Evolutionary conservation across 371 early-diverging fungal genomes (phyloP).

Genomic region (Polyrhizophydium stewartii): DNA sequence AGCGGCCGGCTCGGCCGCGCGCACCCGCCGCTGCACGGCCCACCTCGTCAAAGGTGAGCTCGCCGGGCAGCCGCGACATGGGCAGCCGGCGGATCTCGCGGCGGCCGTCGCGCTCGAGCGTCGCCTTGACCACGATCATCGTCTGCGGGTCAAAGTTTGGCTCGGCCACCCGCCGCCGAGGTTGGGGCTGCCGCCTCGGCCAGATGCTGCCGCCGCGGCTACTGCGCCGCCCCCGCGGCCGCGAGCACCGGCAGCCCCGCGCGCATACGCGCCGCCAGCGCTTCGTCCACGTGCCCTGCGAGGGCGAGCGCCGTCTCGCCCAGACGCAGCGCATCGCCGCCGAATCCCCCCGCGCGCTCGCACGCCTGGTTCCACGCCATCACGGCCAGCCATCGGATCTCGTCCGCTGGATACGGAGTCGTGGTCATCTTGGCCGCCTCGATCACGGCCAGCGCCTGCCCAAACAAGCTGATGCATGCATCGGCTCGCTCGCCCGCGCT

Average conservation of each 20-base stretch:
- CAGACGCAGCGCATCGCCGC: neutral
- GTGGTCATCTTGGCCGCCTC: neutral
- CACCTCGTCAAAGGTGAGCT: slow-evolving; percentile 13
- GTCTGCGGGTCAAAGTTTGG: neutral
- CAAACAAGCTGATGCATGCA: neutral
- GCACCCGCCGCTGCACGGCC: neutral
- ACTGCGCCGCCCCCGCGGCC: too few relatives aligned
- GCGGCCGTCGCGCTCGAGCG: neutral
- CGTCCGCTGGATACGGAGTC: neutral
- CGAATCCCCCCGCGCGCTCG: neutral
- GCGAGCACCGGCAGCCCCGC: too few relatives aligned
- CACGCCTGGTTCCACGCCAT: neutral
- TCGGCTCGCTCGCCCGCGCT: neutral
- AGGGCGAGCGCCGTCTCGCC: neutral
- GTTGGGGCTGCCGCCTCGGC: too few relatives aligned
- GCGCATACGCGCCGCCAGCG: too few relatives aligned
- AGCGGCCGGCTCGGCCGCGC: too few relatives aligned
- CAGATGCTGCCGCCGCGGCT: too few relatives aligned
- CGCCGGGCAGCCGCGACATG: slow-evolving; percentile 14
- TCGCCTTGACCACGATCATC: slow-evolving; percentile 12
- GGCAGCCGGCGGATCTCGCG: slow-evolving; percentile 11
- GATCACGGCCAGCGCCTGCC: neutral
- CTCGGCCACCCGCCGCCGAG: too few relatives aligned
- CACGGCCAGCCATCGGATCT: neutral
- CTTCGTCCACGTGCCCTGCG: too few relatives aligned